Evolutionary conservation across 1,139 yeast genomes (phyloP).

Genomic region (Candida labiduridarum): DNA sequence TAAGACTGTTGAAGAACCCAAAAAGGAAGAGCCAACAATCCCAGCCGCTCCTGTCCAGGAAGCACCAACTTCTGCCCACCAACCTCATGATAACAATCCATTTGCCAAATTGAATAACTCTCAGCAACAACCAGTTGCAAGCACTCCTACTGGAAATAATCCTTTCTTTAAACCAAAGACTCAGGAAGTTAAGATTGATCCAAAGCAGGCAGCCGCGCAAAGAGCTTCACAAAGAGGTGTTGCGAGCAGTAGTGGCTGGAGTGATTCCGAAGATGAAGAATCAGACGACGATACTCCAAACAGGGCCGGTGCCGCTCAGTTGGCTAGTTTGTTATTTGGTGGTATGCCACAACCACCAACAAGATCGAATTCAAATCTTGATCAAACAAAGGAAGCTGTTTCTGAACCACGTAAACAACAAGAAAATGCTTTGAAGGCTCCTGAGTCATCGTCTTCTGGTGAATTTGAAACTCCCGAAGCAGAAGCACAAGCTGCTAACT

Average conservation of each 20-base stretch:
- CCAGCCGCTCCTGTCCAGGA: conserved; percentile 2
- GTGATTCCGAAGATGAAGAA: conserved; percentile 58
- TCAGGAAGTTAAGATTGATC: conserved; percentile 43
- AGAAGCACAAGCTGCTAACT: conserved; percentile 1
- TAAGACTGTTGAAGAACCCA: conserved; percentile 10
- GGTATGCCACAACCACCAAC: conserved; percentile 55
- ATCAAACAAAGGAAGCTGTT: conserved; percentile 8
- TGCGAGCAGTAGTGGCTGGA: conserved; percentile 57
- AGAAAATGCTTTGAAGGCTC: conserved; percentile 5
- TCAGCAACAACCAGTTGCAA: conserved; percentile 11
- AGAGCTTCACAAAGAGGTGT: conserved; percentile 67
- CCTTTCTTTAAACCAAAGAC: conserved; percentile 55
- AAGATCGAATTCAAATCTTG: conserved; percentile 18
- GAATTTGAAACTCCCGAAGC: conserved; percentile 13
- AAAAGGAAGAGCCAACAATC: conserved; percentile 8
- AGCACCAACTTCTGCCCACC: conserved; percentile 8
- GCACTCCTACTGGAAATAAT: conserved; percentile 24
- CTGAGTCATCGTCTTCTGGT: conserved; percentile 11
- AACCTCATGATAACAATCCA: conserved; percentile 32
- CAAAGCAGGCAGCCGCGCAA: conserved; percentile 62
- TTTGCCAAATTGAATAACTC: conserved; percentile 28
- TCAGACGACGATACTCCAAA: conserved; percentile 51
- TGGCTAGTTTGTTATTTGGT: conserved; percentile 65
- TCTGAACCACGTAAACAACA: conserved; percentile 18
- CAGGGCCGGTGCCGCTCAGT: conserved; percentile 60